These are phyloP conservation scores for Entomortierella parvispora DNA, from an alignment of 192 early-diverging fungal genomes.

Conservation along the genomic window DNA sequence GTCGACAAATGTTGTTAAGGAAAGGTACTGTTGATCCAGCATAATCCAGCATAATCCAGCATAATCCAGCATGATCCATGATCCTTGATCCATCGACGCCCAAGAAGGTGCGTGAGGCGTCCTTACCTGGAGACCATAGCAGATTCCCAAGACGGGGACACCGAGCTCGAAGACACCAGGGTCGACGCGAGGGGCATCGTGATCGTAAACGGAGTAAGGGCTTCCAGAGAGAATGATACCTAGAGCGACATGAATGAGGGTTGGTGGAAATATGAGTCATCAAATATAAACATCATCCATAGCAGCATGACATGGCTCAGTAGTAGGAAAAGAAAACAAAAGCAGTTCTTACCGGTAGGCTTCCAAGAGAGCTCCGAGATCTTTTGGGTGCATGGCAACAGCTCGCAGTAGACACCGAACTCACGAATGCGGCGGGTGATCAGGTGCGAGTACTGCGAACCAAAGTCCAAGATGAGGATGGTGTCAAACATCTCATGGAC, in stretches of 20 bases:
- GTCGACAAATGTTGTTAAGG: conserved; percentile 22
- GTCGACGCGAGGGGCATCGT: conserved; percentile 94
- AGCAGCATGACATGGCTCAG: not conserved
- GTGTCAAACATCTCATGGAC: conserved; percentile 92
- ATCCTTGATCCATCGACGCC: not conserved
- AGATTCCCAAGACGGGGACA: conserved; percentile 96
- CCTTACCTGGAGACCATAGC: conserved; percentile 93
- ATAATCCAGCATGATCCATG: too few species aligned
- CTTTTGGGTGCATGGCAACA: conserved; percentile 96
- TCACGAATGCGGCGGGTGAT: conserved; percentile 96
- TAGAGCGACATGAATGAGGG: conserved; percentile 15
- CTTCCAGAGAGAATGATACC: conserved; percentile 95
- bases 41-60: too few species aligned
- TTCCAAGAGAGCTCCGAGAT: conserved; percentile 93
- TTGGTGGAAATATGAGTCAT: not conserved
- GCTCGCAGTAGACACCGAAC: conserved; percentile 98
- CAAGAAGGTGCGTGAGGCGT: not conserved
- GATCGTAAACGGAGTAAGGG: conserved; percentile 97
- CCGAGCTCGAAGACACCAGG: conserved; percentile 87
- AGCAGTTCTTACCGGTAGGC: conserved; percentile 78
- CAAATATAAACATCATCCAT: not conserved
- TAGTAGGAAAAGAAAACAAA: too few species aligned
- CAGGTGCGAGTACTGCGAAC: conserved; percentile 98
- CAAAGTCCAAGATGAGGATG: conserved; percentile 99
- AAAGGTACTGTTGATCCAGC: conserved; percentile 14